These are phyloP conservation scores for Apiotrichum gracile DNA, from an alignment of 1,284 basidiomycete genomes.

Conservation along the genomic window DNA sequence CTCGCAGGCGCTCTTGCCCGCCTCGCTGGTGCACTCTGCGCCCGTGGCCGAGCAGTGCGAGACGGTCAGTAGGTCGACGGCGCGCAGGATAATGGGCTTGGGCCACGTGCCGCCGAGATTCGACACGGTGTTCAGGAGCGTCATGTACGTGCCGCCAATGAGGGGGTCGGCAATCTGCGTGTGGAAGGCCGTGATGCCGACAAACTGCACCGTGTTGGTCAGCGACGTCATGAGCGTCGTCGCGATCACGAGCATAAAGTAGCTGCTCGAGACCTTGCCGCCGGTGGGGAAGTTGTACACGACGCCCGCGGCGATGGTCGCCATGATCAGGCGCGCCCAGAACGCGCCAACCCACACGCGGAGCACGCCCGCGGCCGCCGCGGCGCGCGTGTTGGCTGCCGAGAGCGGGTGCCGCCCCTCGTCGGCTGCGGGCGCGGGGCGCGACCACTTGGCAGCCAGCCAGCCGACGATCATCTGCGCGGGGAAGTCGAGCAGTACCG, in stretches of 20 bases:
- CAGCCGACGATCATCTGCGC: constrained; percentile 95
- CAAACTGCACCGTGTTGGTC: constrained; percentile 91
- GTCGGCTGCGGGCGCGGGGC: constrained; percentile 27
- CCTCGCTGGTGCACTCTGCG: constrained; percentile 80
- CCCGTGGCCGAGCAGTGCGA: constrained; percentile 66
- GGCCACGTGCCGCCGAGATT: constrained; percentile 98
- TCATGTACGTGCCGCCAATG: constrained; percentile 98
- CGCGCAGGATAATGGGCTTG: constrained; percentile 50
- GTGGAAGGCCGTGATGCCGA: constrained; percentile 96
- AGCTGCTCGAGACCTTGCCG: constrained; percentile 49
- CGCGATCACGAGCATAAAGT: constrained; percentile 71
- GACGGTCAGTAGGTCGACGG: constrained; percentile 77
- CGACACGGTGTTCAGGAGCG: constrained; percentile 88
- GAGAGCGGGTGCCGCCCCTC: constrained; percentile 28
- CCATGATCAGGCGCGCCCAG: constrained; percentile 73
- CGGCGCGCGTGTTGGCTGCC: constrained; percentile 8
- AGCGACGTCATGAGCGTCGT: constrained; percentile 83
- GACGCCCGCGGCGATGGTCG: constrained; percentile 65
- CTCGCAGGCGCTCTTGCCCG: constrained; percentile 73
- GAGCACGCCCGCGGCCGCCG: constrained; percentile 59
- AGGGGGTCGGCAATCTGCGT: constrained; percentile 93
- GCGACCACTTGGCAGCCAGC: constrained; percentile 89
- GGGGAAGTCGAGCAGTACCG: constrained; percentile 95
- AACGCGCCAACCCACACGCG: constrained; percentile 88
- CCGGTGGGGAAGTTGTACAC: constrained; percentile 72